Evolutionary conservation across 768 basidiomycete species (phyloP).

Genomic region (Lactarius hengduanensis): DNA sequence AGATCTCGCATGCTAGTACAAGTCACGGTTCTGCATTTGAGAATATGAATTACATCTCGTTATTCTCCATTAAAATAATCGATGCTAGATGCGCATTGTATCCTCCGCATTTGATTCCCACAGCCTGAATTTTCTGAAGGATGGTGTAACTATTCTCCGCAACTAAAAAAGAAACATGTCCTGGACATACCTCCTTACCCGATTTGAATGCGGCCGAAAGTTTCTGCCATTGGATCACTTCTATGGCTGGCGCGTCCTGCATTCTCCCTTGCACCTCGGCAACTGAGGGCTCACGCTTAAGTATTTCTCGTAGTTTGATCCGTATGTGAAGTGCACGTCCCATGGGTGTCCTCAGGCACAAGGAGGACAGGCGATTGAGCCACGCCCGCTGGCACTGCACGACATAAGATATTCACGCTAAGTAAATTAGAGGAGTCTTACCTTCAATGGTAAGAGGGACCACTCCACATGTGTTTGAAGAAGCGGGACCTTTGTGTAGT

Average conservation of each 20-base stretch:
- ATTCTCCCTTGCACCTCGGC: not conserved
- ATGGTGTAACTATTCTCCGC: not conserved
- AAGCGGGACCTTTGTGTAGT: not conserved
- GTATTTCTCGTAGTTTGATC: not conserved
- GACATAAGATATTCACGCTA: not conserved
- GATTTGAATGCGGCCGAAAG: not conserved
- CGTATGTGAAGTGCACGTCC: conserved; percentile 1
- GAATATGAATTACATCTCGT: too few relatives aligned
- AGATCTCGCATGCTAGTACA: too few relatives aligned
- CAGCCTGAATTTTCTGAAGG: not conserved
- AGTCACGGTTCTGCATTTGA: too few relatives aligned
- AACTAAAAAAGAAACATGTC: not conserved
- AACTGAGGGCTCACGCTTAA: conserved; percentile 11
- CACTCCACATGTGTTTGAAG: not conserved
- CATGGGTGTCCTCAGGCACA: fast-evolving
- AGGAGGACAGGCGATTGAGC: not conserved
- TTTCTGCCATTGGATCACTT: not conserved
- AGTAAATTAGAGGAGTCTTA: not conserved
- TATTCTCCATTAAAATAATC: too few relatives aligned
- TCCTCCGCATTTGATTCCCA: not conserved
- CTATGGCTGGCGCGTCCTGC: not conserved
- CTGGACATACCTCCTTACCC: conserved; percentile 3
- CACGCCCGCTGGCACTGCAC: not conserved
- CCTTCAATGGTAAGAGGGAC: not conserved
- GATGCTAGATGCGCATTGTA: conserved; percentile 3